Evolutionary conservation across 2,329 filamentous ascomycete species (phyloP), one percentile per base, ranked within the genome.

Genomic region (Neocucurbitaria cava): DNA sequence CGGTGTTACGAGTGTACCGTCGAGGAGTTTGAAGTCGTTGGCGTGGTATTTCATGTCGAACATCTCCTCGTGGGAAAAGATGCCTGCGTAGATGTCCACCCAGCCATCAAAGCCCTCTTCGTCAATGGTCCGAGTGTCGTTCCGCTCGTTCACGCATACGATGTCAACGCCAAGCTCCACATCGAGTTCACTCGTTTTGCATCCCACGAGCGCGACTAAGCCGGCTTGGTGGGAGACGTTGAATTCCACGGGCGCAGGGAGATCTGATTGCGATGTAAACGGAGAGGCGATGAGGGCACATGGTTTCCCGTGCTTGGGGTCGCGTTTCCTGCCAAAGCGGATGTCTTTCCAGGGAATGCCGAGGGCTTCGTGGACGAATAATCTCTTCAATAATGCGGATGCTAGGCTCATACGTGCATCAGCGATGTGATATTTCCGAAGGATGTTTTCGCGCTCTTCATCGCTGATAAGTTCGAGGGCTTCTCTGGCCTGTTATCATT

Each of bases 201-300:
- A 76, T 66, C 62, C 87, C 11, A 89, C 81, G 26, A 93, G 78
- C 2, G 85, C 84, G 0, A 92, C 90, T 15, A 94, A 78, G 1
- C 90, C 90, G 8, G 87, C 88, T 78, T 94, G 90, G 73, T 94
- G 90, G 41, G 85, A 88, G 50, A 93, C 83, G 75, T 94, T 94
- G 81, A 94, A 93, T 59, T 88, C 85, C 33, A 87, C 74, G 55
- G 76, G 64, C 61, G 77, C 41, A 49, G 61, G 70, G 3, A 50
- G n/a, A 1, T 52, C 46, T 1, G 54, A 35, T 9, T 38, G 26
- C 5, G 28, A n/a, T 39, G 42, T n/a, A 18, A 41, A 30, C 7
- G 72, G 71, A 23, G 68, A 81, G 75, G 76, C 52, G 54, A 77
- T 61, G 64, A 83, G 74, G 51, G 82, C 77, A 71, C 79, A 74